phyloP scores from a whole-genome alignment of 306 rosid genomes.

The Lagenaria siceraria region DNA sequence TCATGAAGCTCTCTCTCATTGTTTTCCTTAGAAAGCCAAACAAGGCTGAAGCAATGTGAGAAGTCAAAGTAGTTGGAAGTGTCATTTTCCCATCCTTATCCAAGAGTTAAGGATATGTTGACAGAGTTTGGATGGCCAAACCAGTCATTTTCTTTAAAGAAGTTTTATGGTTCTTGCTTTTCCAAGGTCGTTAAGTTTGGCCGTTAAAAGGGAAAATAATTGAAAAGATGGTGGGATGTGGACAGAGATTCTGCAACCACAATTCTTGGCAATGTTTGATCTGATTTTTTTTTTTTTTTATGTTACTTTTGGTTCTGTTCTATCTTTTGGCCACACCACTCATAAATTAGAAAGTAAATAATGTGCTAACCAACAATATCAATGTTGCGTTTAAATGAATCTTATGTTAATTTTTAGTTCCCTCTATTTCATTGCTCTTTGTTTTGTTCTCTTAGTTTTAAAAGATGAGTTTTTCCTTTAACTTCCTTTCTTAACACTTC shows the following conservation, averaged over 20 bases:
- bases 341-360: not conserved
- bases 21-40: not conserved
- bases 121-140: not conserved
- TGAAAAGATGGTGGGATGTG: not conserved
- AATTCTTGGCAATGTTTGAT: not conserved
- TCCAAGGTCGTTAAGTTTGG: conserved; percentile 2
- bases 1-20: not conserved
- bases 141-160: not conserved
- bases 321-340: not conserved
- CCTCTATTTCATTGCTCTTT: not conserved
- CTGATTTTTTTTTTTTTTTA: not conserved
- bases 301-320: not conserved
- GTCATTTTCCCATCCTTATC: not conserved
- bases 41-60: not conserved
- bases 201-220: not conserved
- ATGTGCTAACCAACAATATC: not conserved
- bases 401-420: not conserved
- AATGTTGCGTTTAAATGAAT: not conserved
- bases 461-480: not conserved
- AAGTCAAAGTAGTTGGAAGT: not conserved
- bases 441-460: not conserved
- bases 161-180: not conserved
- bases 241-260: conserved; percentile 5
- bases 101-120: not conserved
- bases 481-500: not conserved